phyloP scores from a whole-genome alignment of 768 basidiomycete genomes.

The Tremella mesenterica region DNA sequence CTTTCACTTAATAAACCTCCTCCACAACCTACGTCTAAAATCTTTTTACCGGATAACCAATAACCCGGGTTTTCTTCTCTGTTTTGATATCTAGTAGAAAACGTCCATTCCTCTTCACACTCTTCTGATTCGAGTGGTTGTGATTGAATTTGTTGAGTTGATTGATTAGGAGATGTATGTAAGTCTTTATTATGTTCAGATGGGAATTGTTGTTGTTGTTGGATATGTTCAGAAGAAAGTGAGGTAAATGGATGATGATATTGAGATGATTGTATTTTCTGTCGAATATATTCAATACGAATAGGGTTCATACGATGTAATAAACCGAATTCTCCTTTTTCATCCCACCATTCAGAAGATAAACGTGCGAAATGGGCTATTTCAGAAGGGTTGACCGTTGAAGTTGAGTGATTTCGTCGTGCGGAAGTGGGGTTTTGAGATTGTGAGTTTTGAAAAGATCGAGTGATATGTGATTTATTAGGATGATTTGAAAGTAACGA shows the following conservation, averaged over 20 bases:
- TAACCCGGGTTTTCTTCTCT: conserved; percentile 15
- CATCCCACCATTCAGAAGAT: conserved; percentile 92
- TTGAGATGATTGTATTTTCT: conserved; percentile 35
- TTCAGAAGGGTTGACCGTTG: conserved; percentile 65
- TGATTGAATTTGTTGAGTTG: too few species aligned
- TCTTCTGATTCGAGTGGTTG: too few species aligned
- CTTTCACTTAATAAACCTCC: conserved; percentile 92
- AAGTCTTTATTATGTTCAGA: too few species aligned
- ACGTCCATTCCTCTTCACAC: conserved; percentile 33
- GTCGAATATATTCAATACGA: conserved; percentile 65
- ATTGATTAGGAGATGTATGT: too few species aligned
- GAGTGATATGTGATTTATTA: too few species aligned
- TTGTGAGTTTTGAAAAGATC: too few species aligned
- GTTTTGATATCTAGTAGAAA: conserved; percentile 19
- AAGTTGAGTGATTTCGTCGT: too few species aligned
- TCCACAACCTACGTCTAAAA: conserved; percentile 89
- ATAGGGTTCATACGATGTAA: conserved; percentile 94
- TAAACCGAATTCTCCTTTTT: conserved; percentile 76
- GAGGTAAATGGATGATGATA: too few species aligned
- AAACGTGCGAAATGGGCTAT: conserved; percentile 82
- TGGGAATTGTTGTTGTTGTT: too few species aligned
- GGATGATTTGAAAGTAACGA: too few species aligned
- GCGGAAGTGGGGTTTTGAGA: too few species aligned
- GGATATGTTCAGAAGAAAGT: too few species aligned
- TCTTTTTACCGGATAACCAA: conserved; percentile 58